Percentiles rank a stretch among this genome's conserved stretches.
These are phyloP conservation scores for Serendipita sp. DNA, from an alignment of 1,284 basidiomycete species.

Conservation along the genomic window DNA sequence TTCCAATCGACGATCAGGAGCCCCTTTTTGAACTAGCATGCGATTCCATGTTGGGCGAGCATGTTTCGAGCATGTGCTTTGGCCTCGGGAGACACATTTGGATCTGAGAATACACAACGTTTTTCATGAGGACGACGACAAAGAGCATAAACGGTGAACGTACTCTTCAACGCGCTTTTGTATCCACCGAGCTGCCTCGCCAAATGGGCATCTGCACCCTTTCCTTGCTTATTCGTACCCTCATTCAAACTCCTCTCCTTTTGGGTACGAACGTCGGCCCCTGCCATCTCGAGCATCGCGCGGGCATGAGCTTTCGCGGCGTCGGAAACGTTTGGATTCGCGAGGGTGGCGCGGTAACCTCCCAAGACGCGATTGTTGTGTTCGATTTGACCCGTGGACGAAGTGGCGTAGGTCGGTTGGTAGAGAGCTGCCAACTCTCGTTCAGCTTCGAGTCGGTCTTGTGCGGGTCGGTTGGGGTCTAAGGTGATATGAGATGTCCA, in stretches of 20 bases:
- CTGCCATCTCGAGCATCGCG: conserved; percentile 25
- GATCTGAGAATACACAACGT: conserved; percentile 19
- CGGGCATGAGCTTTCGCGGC: conserved; percentile 35
- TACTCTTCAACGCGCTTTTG: conserved; percentile 38
- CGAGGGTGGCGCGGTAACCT: conserved; percentile 38
- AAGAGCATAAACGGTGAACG: conserved; percentile 11
- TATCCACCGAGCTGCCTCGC: conserved; percentile 27
- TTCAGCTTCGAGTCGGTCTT: not conserved
- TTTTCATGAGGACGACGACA: not conserved
- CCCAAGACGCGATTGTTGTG: conserved; percentile 28
- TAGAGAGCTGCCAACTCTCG: not conserved
- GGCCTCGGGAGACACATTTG: conserved; percentile 30
- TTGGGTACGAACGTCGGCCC: conserved; percentile 16
- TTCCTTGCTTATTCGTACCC: conserved; percentile 13
- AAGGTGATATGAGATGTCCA: not conserved
- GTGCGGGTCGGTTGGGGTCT: not conserved
- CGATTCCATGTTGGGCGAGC: conserved; percentile 16
- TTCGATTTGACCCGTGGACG: conserved; percentile 21
- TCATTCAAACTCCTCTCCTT: conserved; percentile 15
- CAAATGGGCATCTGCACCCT: not conserved
- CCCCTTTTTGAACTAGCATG: not conserved
- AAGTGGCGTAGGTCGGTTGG: not conserved
- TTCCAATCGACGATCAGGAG: no score
- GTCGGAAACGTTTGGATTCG: conserved; percentile 38
- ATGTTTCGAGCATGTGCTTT: conserved; percentile 35